These are phyloP conservation scores for Globisporangium perplexum DNA, from an alignment of 352 stramenopile species.

Conservation along the genomic window DNA sequence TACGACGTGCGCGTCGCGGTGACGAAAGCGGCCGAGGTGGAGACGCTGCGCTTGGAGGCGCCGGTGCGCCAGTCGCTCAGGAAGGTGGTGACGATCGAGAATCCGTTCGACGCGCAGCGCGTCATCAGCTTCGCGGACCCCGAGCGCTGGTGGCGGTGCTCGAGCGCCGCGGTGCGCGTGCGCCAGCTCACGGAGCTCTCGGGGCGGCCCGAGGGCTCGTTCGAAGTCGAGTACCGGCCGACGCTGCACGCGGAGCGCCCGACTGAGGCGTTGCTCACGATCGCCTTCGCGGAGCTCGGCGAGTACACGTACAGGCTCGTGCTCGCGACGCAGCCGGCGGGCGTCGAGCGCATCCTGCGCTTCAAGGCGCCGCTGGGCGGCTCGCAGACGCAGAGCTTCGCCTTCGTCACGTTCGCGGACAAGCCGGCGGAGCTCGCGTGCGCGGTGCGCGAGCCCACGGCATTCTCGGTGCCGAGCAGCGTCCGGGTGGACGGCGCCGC, in stretches of 20 bases:
- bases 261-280: slow-evolving; percentile 54
- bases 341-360: slow-evolving; percentile 59
- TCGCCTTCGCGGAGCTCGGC: slow-evolving; percentile 81
- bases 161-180: slow-evolving; percentile 66
- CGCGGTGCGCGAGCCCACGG: slow-evolving; percentile 44
- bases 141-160: slow-evolving; percentile 77
- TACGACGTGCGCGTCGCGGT: slow-evolving; percentile 61
- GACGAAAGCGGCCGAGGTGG: slow-evolving; percentile 52
- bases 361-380: slow-evolving; percentile 82
- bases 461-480: slow-evolving; percentile 57
- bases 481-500: slow-evolving; percentile 42
- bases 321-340: slow-evolving; percentile 64
- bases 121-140: slow-evolving; percentile 55
- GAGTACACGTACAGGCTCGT: slow-evolving; percentile 86
- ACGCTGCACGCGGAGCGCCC: slow-evolving; percentile 41
- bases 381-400: slow-evolving; percentile 72
- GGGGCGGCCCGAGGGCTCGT: slow-evolving; percentile 70
- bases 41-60: slow-evolving; percentile 77
- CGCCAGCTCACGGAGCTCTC: slow-evolving; percentile 63
- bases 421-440: slow-evolving; percentile 46
- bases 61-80: slow-evolving; percentile 79
- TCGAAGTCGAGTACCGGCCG: slow-evolving; percentile 89
- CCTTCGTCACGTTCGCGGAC: slow-evolving; percentile 56
- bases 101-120: slow-evolving; percentile 62
- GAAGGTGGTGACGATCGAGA: slow-evolving; percentile 87